Evolutionary conservation across 352 stramenopile genomes (phyloP).

Genomic region (Thalassiosira gravida): DNA sequence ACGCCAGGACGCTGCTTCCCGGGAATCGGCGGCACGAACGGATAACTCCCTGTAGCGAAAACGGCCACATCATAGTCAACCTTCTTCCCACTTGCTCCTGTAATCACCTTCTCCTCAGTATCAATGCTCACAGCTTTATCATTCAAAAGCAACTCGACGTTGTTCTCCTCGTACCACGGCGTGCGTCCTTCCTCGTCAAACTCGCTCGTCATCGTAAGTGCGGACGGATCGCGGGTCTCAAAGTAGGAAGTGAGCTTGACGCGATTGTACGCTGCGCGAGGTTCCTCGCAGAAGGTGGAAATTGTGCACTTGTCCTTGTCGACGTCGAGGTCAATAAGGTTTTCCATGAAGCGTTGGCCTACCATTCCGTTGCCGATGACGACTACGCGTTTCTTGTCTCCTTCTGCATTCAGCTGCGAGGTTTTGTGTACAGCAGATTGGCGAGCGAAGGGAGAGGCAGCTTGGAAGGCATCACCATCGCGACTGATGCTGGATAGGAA

Average conservation of each 20-base stretch:
- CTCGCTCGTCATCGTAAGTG: constrained; percentile 87
- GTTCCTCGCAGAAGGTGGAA: constrained; percentile 91
- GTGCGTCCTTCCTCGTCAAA: constrained; percentile 76
- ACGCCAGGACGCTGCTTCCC: constrained; percentile 88
- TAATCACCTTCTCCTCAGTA: constrained; percentile 85
- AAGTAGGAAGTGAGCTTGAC: constrained; percentile 92
- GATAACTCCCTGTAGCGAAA: constrained; percentile 89
- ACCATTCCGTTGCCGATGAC: constrained; percentile 92
- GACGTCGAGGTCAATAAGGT: constrained; percentile 83
- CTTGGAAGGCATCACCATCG: constrained; percentile 11
- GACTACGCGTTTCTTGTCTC: constrained; percentile 86
- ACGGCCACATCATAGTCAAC: constrained; percentile 90
- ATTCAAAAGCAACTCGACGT: constrained; percentile 86
- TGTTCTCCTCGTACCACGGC: constrained; percentile 88
- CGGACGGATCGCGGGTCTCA: constrained; percentile 89
- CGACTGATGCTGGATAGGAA: constrained; percentile 14
- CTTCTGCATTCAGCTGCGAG: background rate
- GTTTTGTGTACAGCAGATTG: background rate
- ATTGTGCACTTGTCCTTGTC: constrained; percentile 85
- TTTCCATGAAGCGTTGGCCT: constrained; percentile 90
- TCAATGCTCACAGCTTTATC: constrained; percentile 88
- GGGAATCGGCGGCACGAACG: constrained; percentile 88
- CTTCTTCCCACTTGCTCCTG: constrained; percentile 75
- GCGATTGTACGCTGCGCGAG: constrained; percentile 90
- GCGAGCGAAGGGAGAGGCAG: constrained; percentile 3